Base-by-base conservation (phyloP, 176 grass and related monocot species). In the Urochloa ruziziensis region DNA sequence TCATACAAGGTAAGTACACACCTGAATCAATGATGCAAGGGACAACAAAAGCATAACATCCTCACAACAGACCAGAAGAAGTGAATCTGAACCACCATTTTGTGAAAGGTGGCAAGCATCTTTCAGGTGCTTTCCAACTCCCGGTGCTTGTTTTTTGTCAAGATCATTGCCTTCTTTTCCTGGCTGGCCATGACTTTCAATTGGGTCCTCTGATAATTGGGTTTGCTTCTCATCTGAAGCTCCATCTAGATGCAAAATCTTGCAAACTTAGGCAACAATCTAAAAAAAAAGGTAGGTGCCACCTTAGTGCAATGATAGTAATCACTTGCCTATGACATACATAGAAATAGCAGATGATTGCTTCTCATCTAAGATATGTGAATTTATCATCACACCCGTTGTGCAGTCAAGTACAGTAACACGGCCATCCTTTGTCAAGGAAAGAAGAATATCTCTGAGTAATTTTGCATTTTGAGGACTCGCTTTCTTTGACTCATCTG, bases 311-410 rank as follows among this genome's bases (percentile, higher is more conserved):
- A 64, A 40, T 61, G 62, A 62, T 47, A 78, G 65, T 51, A 78
- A 90, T 67, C 80, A 98, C 92, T 93, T 98, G 84, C 95, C 95
- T 93, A 94, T 86, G 79, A 92, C 88, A 98, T 95, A 91, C 84
- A 94, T 84, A 51, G 91, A 90, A 93, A 93, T 74, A 57, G 84
- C 84, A 84, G 75, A 73, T 27, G 73, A 59, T 67, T 91, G 86
- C 61, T 91, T 97, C 80, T 87, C 84, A 79, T 90, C 85, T 84
- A 95, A 71, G 15, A 67, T 21, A 80, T 60, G 57, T 33, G 90
- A 83, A 88, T 90, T 89, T 84, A 91, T 78, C 46, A 83, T 70
- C 76, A 67, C 39, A 79, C 93, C 93, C 60, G 70, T 90, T 79
- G 29, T 65, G 30, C 72, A 82, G 68, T 95, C 88, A 52, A 93